These are phyloP conservation scores for Gonapodya prolifera DNA, from an alignment of 192 early-diverging fungal species.

Conservation along the genomic window DNA sequence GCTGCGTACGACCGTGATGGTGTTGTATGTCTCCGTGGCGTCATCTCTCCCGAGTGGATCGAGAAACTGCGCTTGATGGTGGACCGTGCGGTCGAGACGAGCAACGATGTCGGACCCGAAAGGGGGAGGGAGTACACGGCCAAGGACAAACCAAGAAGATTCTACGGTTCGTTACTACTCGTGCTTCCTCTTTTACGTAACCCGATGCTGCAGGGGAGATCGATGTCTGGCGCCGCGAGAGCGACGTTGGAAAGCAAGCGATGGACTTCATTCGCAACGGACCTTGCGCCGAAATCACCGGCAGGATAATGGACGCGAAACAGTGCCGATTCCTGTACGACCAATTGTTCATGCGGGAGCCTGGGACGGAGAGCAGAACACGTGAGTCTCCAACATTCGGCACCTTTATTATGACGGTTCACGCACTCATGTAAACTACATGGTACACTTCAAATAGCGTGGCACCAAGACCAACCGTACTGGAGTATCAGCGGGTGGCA, in stretches of 20 bases:
- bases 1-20: slow-evolving; percentile 2
- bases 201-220: background rate
- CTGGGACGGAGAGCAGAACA: background rate
- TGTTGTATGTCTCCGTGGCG: background rate
- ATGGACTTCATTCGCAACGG: background rate
- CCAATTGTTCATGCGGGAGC: background rate
- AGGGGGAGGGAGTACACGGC: background rate
- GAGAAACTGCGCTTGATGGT: background rate
- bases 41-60: slow-evolving; percentile 2
- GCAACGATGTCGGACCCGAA: background rate
- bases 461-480: slow-evolving; percentile 3
- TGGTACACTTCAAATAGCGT: background rate
- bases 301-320: background rate
- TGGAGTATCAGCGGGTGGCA: background rate
- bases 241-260: background rate
- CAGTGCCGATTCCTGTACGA: background rate
- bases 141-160: background rate
- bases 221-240: background rate
- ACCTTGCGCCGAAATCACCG: background rate
- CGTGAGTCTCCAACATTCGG: no score
- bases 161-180: background rate
- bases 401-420: background rate
- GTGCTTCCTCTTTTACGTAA: background rate
- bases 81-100: background rate
- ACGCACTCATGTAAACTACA: background rate